Conservation (phyloP, 768 basidiomycete genomes). For the Mycena galopus region DNA sequence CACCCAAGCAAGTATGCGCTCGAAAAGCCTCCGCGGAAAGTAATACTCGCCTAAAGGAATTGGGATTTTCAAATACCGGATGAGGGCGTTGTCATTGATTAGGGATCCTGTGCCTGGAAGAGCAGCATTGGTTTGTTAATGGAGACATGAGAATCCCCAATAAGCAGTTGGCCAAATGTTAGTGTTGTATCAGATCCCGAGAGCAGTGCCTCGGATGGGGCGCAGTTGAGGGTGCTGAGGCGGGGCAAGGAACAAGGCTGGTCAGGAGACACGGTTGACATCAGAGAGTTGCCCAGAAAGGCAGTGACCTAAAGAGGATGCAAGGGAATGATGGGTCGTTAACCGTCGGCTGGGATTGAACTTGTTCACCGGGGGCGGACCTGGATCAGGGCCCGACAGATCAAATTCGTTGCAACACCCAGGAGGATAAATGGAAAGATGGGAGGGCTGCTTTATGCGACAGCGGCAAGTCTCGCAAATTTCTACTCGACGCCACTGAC, state of each 20-base stretch:
- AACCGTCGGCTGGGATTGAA: not conserved
- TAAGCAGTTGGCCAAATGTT: no score
- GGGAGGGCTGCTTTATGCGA: not conserved
- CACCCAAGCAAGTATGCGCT: not conserved
- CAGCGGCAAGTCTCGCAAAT: not conserved
- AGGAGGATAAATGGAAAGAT: constrained; percentile 28
- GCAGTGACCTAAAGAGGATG: not conserved
- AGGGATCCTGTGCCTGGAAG: constrained; percentile 17
- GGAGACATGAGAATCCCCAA: no score
- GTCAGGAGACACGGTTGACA: not conserved
- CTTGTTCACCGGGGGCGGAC: not conserved
- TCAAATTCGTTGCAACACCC: constrained; percentile 12
- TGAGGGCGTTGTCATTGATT: constrained; percentile 15
- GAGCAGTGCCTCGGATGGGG: not conserved
- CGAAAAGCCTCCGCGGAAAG: constrained; percentile 13
- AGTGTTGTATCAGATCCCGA: not conserved
- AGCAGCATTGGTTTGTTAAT: no score
- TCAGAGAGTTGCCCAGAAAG: constrained; percentile 13
- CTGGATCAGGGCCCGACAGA: constrained; percentile 15
- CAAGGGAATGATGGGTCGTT: not conserved
- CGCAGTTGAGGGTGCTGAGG: constrained; percentile 1
- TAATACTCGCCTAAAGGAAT: not conserved
- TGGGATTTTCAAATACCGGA: constrained; percentile 9
- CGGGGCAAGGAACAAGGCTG: not conserved
- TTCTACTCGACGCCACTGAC: not conserved